Evolutionary conservation across 164 flowering plant genomes (phyloP).

Genomic region (Warburgia ugandensis): DNA sequence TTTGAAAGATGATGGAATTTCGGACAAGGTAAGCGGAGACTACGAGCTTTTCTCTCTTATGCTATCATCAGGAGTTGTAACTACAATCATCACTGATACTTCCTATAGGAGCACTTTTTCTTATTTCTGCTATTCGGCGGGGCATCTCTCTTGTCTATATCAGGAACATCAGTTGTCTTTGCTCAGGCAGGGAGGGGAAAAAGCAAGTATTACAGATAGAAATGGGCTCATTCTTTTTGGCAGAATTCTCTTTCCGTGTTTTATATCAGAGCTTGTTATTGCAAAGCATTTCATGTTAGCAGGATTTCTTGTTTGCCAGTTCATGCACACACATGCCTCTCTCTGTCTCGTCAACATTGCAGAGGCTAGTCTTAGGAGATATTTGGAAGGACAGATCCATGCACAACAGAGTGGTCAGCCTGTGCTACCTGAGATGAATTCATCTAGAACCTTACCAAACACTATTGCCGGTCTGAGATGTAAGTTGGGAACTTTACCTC

Average conservation of each 20-base stretch:
- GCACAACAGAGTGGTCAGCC: conserved; percentile 18
- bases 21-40: conserved; percentile 30
- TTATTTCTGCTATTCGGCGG: conserved; percentile 56
- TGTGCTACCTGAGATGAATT: conserved; percentile 10
- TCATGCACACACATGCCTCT: conserved; percentile 70
- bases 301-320: conserved; percentile 60
- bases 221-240: conserved; percentile 28
- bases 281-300: conserved; percentile 68
- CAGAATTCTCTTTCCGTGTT: conserved; percentile 53
- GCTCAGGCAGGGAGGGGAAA: conserved; percentile 9
- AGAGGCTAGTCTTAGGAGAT: conserved; percentile 59
- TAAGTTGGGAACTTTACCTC: conserved; percentile 32
- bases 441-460: conserved; percentile 28
- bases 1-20: conserved; percentile 46
- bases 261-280: conserved; percentile 74
- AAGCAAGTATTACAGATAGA: conserved; percentile 4
- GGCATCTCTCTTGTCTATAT: conserved; percentile 45
- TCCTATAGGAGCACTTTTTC: conserved; percentile 47
- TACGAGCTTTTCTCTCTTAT: conserved; percentile 49
- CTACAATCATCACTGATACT: conserved; percentile 37
- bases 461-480: conserved; percentile 35
- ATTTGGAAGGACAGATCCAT: conserved; percentile 42
- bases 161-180: conserved; percentile 41
- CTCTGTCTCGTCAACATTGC: conserved; percentile 64
- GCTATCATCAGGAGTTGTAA: conserved; percentile 51